phyloP scores from a whole-genome alignment of 2,329 filamentous ascomycete species.

The Ophiostoma sp. region DNA sequence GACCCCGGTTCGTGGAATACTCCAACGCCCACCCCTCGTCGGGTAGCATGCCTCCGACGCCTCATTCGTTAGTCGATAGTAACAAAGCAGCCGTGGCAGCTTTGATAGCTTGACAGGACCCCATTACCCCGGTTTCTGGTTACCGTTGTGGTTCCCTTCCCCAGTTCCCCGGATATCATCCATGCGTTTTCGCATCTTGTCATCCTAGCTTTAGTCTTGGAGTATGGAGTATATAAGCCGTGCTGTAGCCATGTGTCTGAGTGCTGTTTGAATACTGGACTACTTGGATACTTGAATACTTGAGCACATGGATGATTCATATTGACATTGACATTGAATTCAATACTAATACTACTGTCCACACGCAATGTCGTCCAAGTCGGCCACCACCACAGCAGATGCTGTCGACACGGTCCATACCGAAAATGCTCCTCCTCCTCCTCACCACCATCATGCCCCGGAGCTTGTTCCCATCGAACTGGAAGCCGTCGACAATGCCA shows the following conservation, averaged over 20 bases:
- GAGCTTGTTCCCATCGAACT: slow-evolving; percentile 27
- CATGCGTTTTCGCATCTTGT: neutral
- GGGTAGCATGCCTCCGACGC: slow-evolving; percentile 11
- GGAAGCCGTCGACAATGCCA: slow-evolving; percentile 32
- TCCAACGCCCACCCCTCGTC: slow-evolving; percentile 4
- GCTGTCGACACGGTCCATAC: neutral
- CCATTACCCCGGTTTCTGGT: neutral
- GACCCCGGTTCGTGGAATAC: neutral
- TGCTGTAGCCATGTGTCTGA: neutral
- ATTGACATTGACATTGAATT: no score
- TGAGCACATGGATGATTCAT: no score
- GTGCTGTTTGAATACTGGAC: no score
- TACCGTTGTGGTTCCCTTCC: no score
- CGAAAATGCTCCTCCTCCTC: slow-evolving; percentile 6
- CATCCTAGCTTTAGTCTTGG: neutral
- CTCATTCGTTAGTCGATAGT: neutral
- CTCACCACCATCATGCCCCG: slow-evolving; percentile 16
- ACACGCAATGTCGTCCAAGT: slow-evolving; percentile 9
- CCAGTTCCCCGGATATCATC: neutral
- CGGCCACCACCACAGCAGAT: neutral
- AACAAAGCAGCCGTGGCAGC: no score
- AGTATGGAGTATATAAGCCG: neutral
- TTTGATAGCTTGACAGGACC: neutral
- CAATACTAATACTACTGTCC: no score
- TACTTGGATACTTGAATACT: no score